Percentiles rank a stretch among this genome's conserved stretches.
Evolutionary conservation across 495 filamentous ascomycete species (phyloP).

Genomic region (Xylaria scruposa): DNA sequence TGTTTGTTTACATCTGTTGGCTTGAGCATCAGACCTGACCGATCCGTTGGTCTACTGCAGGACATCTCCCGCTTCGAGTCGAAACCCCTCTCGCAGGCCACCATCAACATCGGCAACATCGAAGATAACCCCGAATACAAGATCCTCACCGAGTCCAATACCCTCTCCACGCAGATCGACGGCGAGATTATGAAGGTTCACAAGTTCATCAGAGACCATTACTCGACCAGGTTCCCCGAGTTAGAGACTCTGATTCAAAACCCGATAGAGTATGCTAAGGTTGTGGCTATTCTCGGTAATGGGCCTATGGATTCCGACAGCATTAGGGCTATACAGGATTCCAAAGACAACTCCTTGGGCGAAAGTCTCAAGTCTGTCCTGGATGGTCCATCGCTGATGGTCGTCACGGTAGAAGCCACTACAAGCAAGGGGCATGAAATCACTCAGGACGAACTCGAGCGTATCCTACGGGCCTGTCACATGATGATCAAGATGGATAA

Average conservation of each 20-base stretch:
- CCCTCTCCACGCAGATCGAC: constrained; percentile 85
- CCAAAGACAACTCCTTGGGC: constrained; percentile 77
- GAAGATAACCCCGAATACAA: constrained; percentile 90
- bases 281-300: constrained; percentile 91
- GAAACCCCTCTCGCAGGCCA: constrained; percentile 67
- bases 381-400: constrained; percentile 90
- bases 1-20: constrained; percentile 56
- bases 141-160: constrained; percentile 81
- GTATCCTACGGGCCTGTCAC: constrained; percentile 79
- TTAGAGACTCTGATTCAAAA: constrained; percentile 93
- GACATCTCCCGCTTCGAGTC: constrained; percentile 78
- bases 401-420: constrained; percentile 93
- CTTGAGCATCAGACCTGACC: constrained; percentile 64
- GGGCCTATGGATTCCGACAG: constrained; percentile 84
- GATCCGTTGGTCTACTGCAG: constrained; percentile 59
- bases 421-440: constrained; percentile 83
- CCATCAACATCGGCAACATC: constrained; percentile 70
- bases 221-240: constrained; percentile 91
- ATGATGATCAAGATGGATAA: constrained; percentile 86
- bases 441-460: constrained; percentile 73
- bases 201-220: constrained; percentile 95
- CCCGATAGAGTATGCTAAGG: constrained; percentile 94
- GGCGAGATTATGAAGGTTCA: constrained; percentile 92
- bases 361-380: constrained; percentile 77
- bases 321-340: constrained; percentile 75